Evolutionary conservation across 1,284 basidiomycete genomes (phyloP).

Genomic region (Trichosporon faecale): DNA sequence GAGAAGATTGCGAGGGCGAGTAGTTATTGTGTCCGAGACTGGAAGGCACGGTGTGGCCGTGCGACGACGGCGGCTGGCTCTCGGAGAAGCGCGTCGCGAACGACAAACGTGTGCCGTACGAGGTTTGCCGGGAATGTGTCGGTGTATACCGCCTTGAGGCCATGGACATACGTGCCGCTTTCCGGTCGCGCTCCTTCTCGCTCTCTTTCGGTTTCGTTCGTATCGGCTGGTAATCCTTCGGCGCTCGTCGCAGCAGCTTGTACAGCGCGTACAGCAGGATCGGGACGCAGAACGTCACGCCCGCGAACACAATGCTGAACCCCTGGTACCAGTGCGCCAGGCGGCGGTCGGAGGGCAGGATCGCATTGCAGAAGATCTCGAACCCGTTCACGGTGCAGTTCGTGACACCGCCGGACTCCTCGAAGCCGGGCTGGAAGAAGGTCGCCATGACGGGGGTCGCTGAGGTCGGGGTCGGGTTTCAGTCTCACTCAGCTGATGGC

Average conservation of each 20-base stretch:
- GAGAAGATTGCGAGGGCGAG: background rate
- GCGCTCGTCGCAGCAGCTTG: background rate
- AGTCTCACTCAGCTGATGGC: background rate
- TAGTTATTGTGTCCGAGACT: background rate
- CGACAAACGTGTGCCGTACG: background rate
- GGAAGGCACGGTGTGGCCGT: background rate
- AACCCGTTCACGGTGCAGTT: slow-evolving; percentile 11
- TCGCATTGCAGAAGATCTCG: slow-evolving; percentile 14
- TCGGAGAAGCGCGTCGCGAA: background rate
- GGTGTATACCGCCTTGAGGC: background rate
- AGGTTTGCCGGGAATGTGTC: background rate
- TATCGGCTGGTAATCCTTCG: background rate
- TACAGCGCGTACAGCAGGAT: slow-evolving; percentile 2
- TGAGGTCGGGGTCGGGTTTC: background rate
- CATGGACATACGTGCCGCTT: background rate
- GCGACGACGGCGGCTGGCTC: background rate
- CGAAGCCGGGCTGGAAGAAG: slow-evolving; percentile 19
- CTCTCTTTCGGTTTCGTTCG: background rate
- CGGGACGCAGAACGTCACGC: background rate
- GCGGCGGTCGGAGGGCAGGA: slow-evolving; percentile 9
- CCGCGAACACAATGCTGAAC: slow-evolving; percentile 5
- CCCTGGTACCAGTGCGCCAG: slow-evolving; percentile 14
- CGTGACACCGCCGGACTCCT: background rate
- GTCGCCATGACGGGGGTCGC: slow-evolving; percentile 11
- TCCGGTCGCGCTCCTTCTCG: background rate